Base-by-base conservation (phyloP, 2,329 filamentous ascomycete species). In the Hymenoscyphus salicellus region DNA sequence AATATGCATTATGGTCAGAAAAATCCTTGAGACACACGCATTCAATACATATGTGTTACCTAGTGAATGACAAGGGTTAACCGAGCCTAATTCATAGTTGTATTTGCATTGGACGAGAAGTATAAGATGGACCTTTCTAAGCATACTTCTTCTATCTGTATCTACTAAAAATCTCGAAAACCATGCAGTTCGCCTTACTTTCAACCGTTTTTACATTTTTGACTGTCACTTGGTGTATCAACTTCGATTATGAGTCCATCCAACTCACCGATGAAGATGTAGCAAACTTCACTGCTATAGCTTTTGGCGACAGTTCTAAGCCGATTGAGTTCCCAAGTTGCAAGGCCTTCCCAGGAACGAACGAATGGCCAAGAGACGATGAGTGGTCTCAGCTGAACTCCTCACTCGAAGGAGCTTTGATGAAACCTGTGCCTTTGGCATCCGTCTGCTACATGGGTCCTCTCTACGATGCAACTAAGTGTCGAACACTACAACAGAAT, bases 381-480 rank as follows among this genome's bases (percentile, higher is more conserved):
- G 74, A 73, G 11, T 86, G 83, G 83, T 66, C 69, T 5, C 68
- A 71, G n/a, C 77, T 86, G 60, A 82, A 84, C 72, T 70, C 74
- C 16, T 78, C 78, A 7, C 72, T 79, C 17, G 72, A 71, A 11
- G 80, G 81, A 14, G 74, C 73, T 41, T 75, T 84, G 28, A 70
- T 83, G 62, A 75, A 72, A 43, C 76, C 82, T 26, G 49, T 73
- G 65, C 78, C 82, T 67, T 76, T 78, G 17, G 80, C 77, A 70
- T 75, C 77, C 72, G 74, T 79, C 70, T 82, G 80, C 70, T 80
- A 81, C 55, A 32, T 68, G 2, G 75, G 60, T n/a, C 58, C 72
- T 67, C 67, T 66, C 72, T 61, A 66, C 70, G 66, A 70, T 61
- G 73, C 72, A 68, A 65, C 75, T 33, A 60, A 69, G 28, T 68